Evolutionary conservation across 2,329 filamentous ascomycete species (phyloP), one percentile per base, ranked within the genome.

Genomic region (Macrophomina tecta): DNA sequence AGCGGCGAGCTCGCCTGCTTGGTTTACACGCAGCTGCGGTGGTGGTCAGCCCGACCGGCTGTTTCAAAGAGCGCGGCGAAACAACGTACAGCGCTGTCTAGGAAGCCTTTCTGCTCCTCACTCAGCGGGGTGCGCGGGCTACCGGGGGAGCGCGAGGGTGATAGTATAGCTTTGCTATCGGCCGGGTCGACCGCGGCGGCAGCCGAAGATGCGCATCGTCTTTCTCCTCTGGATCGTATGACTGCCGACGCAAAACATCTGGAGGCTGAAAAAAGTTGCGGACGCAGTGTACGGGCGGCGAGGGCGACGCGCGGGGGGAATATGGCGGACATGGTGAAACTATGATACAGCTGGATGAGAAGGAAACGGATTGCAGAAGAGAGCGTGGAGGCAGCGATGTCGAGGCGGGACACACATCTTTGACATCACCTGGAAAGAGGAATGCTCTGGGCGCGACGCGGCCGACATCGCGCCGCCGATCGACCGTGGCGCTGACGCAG

Each of bases 1-100:
- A 36, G 95, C 95, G 65, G 95, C 95, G n/a, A 99, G 88, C 81
- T 99, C 95, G 76, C 95, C 95, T 30, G 95, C 93, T 81, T 99
- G 95, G 80, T 99, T 98, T 67, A 99, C 95, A 69, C 95, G 93
- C 36, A 98, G 89, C 88, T 90, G 72, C 8, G 36, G 38, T 38
- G 23, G n/a, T 14, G 12, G 63, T 65, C 51, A 65, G 63, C 28
- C 38, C 14, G 18, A 11, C 36, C 12, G 30, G 56, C 18, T 62
- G 48, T 53, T 53, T 40, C 30, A 56, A 66, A 49, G 32, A 42
- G 14, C 45, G 51, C 9, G 0, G 18, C 38, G 53, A 34, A 30
- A 49, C 46, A 18, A 49, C 71, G 40, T 66, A 73, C 71, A 11
- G 78, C 78, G 42, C 75, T 75, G 67, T 79, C 77, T 66, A 80